These are phyloP conservation scores for Pseudogymnoascus sp. DNA, from an alignment of 2,329 filamentous ascomycete genomes.

Conservation along the genomic window DNA sequence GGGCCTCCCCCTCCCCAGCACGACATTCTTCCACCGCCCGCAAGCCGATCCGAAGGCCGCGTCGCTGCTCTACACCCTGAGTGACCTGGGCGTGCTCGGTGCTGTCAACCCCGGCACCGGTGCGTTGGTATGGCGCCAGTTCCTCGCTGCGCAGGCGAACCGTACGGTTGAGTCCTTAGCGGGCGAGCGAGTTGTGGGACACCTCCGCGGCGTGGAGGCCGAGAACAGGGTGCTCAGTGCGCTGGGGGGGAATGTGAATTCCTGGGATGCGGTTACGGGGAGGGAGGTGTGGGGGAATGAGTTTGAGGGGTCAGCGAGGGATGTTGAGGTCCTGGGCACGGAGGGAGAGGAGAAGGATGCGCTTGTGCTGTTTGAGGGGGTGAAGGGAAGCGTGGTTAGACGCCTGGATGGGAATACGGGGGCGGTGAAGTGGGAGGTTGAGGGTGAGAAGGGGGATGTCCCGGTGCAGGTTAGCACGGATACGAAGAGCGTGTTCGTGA, in stretches of 20 bases:
- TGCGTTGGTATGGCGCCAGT: slow-evolving; percentile 77
- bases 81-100: slow-evolving; percentile 73
- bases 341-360: slow-evolving; percentile 59
- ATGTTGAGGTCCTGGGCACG: slow-evolving; percentile 67
- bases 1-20: slow-evolving; percentile 70
- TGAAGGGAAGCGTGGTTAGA: slow-evolving; percentile 52
- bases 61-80: slow-evolving; percentile 84
- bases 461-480: slow-evolving; percentile 70
- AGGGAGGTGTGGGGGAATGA: slow-evolving; percentile 66
- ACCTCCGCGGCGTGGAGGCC: slow-evolving; percentile 67
- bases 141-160: slow-evolving; percentile 48
- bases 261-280: slow-evolving; percentile 80
- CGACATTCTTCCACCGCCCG: slow-evolving; percentile 93
- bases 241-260: slow-evolving; percentile 59
- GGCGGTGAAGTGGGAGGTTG: slow-evolving; percentile 69
- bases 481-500: slow-evolving; percentile 64
- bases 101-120: slow-evolving; percentile 87
- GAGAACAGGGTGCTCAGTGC: slow-evolving; percentile 73
- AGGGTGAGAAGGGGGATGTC: slow-evolving; percentile 58
- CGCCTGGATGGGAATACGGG: slow-evolving; percentile 69
- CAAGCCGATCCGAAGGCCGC: slow-evolving; percentile 69
- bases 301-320: slow-evolving; percentile 53
- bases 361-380: slow-evolving; percentile 57
- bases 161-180: slow-evolving; percentile 32
- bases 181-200: slow-evolving; percentile 25